phyloP scores from a whole-genome alignment of 148 eudicot species.

The Vaccinium myrtillus region DNA sequence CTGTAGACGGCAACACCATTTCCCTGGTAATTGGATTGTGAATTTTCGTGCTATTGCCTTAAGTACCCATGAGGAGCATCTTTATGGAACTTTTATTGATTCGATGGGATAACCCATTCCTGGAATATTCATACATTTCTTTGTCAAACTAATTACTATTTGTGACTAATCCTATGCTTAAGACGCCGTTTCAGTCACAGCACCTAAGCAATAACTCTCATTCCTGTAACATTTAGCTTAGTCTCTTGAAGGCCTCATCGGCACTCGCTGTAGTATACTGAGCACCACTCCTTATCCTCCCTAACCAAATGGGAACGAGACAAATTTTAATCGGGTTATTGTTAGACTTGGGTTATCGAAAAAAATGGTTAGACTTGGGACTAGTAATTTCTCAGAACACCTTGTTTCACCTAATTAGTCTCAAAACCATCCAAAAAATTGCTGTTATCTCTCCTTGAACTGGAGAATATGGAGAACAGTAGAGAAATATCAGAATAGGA shows the following conservation, averaged over 20 bases:
- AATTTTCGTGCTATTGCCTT: background rate
- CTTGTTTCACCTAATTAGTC: background rate
- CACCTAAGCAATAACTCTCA: background rate
- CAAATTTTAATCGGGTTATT: background rate
- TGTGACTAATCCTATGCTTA: background rate
- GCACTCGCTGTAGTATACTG: background rate
- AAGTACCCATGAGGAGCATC: background rate
- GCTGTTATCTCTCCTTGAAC: background rate
- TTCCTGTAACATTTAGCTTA: background rate
- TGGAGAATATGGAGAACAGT: background rate
- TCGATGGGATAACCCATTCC: background rate
- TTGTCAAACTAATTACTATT: background rate
- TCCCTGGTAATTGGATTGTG: constrained; percentile 12
- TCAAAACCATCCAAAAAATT: background rate
- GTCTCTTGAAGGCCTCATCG: background rate
- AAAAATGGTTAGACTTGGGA: background rate
- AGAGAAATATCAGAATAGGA: background rate
- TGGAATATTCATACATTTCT: background rate
- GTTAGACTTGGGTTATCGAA: background rate
- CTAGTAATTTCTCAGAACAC: constrained; percentile 5
- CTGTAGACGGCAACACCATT: background rate
- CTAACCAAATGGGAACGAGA: background rate
- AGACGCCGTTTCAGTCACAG: background rate
- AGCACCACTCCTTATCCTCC: background rate
- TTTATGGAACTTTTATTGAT: background rate